Evolutionary conservation across 805 yeast species (phyloP).

Genomic region (Wickerhamiella azyma): DNA sequence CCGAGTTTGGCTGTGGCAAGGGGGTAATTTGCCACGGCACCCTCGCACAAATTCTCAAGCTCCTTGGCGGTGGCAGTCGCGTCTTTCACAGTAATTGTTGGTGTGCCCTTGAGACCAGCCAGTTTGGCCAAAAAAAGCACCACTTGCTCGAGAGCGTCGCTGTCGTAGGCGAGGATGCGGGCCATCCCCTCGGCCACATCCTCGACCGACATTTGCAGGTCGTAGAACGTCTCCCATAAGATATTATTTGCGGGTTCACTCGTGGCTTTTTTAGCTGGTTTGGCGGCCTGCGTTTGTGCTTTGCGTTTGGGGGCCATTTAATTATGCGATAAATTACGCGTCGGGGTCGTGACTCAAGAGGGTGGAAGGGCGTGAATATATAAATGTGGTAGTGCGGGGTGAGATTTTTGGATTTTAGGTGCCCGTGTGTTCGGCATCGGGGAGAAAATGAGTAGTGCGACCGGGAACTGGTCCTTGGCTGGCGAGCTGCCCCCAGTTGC

Average conservation of each 20-base stretch:
- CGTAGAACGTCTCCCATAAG: slow-evolving; percentile 13
- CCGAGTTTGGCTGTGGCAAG: slow-evolving; percentile 3
- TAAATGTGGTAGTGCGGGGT: too few relatives aligned
- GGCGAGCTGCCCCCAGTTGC: too few relatives aligned
- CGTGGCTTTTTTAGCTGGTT: not conserved
- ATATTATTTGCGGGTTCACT: not conserved
- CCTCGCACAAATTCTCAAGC: not conserved
- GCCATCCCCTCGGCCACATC: slow-evolving; percentile 15
- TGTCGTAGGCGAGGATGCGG: slow-evolving; percentile 16
- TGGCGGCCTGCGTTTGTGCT: not conserved
- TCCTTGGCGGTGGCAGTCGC: not conserved
- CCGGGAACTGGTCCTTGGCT: too few relatives aligned
- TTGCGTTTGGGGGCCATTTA: not conserved
- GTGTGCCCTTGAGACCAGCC: slow-evolving; percentile 12
- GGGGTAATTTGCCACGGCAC: slow-evolving; percentile 12
- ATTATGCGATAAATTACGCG: not conserved
- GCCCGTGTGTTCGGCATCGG: too few relatives aligned
- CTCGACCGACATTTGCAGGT: slow-evolving; percentile 13
- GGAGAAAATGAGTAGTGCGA: too few relatives aligned
- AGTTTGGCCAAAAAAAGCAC: slow-evolving; percentile 9
- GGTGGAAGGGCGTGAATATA: not conserved
- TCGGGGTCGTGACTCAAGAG: not conserved
- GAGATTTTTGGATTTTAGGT: too few relatives aligned
- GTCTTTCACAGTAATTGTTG: not conserved
- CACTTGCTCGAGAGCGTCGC: slow-evolving; percentile 15